Evolutionary conservation across 176 grass and related monocot species (phyloP), one percentile per base, ranked within the genome.

Genomic region (Lolium rigidum): DNA sequence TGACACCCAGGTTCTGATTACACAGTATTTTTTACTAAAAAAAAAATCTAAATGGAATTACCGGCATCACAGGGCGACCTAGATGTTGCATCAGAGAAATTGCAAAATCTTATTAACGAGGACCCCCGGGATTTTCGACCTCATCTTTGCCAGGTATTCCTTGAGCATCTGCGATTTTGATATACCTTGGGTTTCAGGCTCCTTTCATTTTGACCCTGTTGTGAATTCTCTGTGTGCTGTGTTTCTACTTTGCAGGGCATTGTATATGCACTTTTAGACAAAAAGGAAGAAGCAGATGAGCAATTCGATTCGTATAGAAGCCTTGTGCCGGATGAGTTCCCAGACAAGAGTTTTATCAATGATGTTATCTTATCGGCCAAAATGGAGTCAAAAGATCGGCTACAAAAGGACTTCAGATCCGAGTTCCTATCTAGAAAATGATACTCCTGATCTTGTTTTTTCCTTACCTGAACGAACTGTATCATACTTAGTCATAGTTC

Each of bases 321-420:
- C 55, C 92, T 94, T 17, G 87, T 99, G 43, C 94, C 97, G 4
- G 94, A 99, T 44, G 94, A 99, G 84, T 96, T 96, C 48, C 94
- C 94, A 11, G 93, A 99, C 38, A 92, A 80, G 74, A 92, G 88
- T 89, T 96, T 99, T 72, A 93, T 99, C 49, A 91, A 85, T 68
- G 92, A 99, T 77, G 91, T 85, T 54, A 94, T 96, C 78, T 46
- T 85, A 37, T 54, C 92, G 5, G 90, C 90, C 2, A 96, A 89
- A 94, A 67, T 67, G 37, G 92, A 92, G 71, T 91, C 92, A 41
- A 58, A 68, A 48, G 89, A 90, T 57, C 71, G 67, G 57, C 48
- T 95, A 49, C 83, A 80, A 4, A 89, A 94, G 82, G 84, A 92
- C 68, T 89, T 88, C 24, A 54, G 67, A 58, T 92, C 92, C 41